Conservation (phyloP, 169 alveolate genomes). For the Plasmodium vivax region DNA sequence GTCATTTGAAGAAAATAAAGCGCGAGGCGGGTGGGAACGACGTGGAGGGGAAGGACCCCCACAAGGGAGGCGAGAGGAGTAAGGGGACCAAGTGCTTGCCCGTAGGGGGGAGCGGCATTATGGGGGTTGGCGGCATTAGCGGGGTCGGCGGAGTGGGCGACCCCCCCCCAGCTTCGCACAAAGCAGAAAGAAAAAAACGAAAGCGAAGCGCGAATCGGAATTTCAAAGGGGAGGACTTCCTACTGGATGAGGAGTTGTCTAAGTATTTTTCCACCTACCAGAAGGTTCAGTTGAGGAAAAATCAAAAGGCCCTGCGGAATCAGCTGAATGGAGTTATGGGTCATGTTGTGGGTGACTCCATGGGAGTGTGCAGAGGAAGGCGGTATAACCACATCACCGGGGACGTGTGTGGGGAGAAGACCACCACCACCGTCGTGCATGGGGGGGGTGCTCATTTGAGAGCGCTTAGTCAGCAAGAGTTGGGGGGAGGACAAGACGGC, state of each 20-base stretch:
- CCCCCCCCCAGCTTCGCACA: neutral
- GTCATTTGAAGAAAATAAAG: slow-evolving; percentile 10
- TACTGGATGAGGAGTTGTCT: neutral
- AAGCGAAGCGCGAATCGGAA: neutral
- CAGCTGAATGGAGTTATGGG: neutral
- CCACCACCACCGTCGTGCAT: neutral
- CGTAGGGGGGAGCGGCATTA: neutral
- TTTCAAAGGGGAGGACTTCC: neutral
- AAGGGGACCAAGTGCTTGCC: slow-evolving; percentile 1
- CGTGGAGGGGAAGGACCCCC: neutral
- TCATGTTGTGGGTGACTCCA: neutral
- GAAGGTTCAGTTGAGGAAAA: neutral
- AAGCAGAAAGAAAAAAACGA: neutral
- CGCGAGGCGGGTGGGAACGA: neutral
- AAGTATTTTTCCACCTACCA: neutral
- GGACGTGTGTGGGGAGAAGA: neutral
- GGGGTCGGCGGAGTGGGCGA: neutral
- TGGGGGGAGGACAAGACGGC: neutral
- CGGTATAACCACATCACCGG: neutral
- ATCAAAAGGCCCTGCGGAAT: neutral
- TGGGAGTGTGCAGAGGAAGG: neutral
- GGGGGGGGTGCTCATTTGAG: neutral
- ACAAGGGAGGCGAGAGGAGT: neutral
- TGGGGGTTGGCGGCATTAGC: neutral
- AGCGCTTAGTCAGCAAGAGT: neutral